Percentiles rank a stretch among this genome's conserved stretches.
phyloP scores from a whole-genome alignment of 345 rosid genomes.

The Ailanthus altissimus region DNA sequence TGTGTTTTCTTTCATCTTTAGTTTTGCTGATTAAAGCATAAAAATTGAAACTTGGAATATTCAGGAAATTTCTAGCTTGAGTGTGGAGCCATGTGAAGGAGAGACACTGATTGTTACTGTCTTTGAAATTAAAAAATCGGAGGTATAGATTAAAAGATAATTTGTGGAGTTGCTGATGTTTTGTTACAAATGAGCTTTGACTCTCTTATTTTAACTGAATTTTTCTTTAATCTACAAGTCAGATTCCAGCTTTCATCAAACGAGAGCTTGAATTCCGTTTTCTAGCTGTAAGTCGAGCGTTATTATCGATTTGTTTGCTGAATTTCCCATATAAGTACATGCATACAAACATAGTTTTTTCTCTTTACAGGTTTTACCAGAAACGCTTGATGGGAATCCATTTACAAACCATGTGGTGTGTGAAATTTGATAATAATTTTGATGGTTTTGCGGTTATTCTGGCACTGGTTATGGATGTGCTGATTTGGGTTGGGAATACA shows the following conservation, averaged over 20 bases:
- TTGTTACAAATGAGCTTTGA: neutral
- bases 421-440: constrained; percentile 11
- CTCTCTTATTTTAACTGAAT: neutral
- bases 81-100: constrained; percentile 77
- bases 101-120: constrained; percentile 77
- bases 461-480: neutral
- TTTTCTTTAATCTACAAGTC: constrained; percentile 20
- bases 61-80: constrained; percentile 91
- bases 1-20: neutral
- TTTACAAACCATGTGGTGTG: constrained; percentile 63
- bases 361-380: constrained; percentile 58
- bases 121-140: constrained; percentile 69
- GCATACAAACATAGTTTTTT: constrained; percentile 6
- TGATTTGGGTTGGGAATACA: constrained; percentile 30
- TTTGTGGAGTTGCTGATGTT: neutral
- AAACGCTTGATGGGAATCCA: constrained; percentile 69
- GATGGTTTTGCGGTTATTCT: neutral
- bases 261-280: constrained; percentile 87
- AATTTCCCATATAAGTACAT: neutral
- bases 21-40: neutral
- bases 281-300: constrained; percentile 69
- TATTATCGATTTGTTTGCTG: neutral
- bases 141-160: constrained; percentile 42
- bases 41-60: constrained; percentile 14
- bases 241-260: constrained; percentile 85